Evolutionary conservation across 768 basidiomycete species (phyloP), one percentile per base, ranked within the genome.

Genomic region (Candolleomyces eurysporus): DNA sequence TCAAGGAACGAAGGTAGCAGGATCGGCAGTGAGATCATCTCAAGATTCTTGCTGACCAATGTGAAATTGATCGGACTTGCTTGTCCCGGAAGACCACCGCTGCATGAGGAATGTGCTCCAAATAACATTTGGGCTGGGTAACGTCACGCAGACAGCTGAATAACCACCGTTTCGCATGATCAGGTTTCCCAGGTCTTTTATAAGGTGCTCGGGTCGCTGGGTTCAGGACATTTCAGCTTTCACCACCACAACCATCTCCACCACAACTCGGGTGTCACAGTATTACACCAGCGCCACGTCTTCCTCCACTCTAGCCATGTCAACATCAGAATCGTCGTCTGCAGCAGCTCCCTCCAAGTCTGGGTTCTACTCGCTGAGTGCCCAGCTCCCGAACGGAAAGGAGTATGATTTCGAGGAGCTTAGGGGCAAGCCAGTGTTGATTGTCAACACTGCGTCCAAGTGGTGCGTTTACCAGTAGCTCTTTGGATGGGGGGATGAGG

Each of bases 381-480:
- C 88, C 19, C 84, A 85, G 43, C 74, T 82, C 31, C 88, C 89
- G 0, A 76, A 76, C 42, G 82, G 78, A 31, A 76, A 85, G 63
- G 69, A 73, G 9, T 89, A 79, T 61, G 81, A 86, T 63, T 92
- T 93, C 65, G 78, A 82, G 7, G 77, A 90, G 59, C 74, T 93
- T 64, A 87, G 87, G 69, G 91, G 89, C 46, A 92, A 91, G 72
- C 84, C 87, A 17, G 89, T 91, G 43, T 79, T 93, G 45, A 78
- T 94, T 60, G 90, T 92, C 57, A 94, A 93, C 68, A 82, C 83
- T 57, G 91, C 91, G 30, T 91, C 90, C 13, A 76, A 84, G 67
- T 93, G 91, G 90, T 88, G 63, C 43, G 80, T 19, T 52, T 10
- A 46, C 16, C 22, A 31, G n/a, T 8, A 48, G 36, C 17, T 54